Base-by-base conservation (phyloP, 768 basidiomycete genomes). In the Mycena albidolilacea region DNA sequence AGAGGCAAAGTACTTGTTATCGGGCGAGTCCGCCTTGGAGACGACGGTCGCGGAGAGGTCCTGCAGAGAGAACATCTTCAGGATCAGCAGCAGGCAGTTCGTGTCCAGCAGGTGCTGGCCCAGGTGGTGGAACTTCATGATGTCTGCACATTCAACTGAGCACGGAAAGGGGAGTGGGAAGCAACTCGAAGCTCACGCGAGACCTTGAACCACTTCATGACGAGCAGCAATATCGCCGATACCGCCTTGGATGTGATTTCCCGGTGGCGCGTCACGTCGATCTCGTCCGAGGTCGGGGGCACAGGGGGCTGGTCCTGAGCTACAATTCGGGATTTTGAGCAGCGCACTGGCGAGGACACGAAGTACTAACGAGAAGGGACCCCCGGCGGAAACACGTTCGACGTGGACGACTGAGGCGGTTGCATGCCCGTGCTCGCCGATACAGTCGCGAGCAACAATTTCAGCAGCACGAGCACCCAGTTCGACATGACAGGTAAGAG, bases 41-140 rank as follows among this genome's bases (percentile, higher is more conserved):
- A 95, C 86, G 7, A 99, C 94, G 6, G 93, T 90, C 19, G 88
- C 87, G 0, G 93, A 88, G 4, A 98, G 93, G 79, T 99, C 98
- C 80, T 97, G 95, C 74, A 98, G 81, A n/a, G 97, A 96, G 81
- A 99, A 98, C 93, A 98, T 98, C 86, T 98, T 98, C 77, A 99
- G 84, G 62, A 99, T 95, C 39, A 99, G 87, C 39, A 99, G 85
- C 14, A 98, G 83, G 79, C 97, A 97, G 78, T 99, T 99, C 30
- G 96, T 97, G 77, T 99, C 97, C 55, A 99, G 90, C 9, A 99
- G 85, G 43, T 96, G 90, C 81, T 97, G 97, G n/a, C 96, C 96
- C 30, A 99, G 87, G 81, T 98, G 96, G 81, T 99, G 97, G 80
- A 98, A 98, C 80, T 99, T 99, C 94, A 99, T 97, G 21, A 93